Base-by-base conservation (phyloP, 2,329 filamentous ascomycete species). In the Diaporthe ampelina region DNA sequence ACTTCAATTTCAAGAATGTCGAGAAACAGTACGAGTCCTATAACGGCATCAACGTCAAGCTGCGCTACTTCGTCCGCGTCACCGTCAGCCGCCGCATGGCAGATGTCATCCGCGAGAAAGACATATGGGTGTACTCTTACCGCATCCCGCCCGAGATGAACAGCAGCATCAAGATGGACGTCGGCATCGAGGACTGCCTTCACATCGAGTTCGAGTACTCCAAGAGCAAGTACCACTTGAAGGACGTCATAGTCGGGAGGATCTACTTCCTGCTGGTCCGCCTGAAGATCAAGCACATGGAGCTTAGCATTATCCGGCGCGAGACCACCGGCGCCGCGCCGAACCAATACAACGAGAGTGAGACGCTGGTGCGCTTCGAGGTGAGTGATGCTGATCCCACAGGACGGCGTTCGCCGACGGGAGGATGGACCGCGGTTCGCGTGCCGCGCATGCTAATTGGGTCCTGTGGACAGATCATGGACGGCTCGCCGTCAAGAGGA, bases 21-120 rank as follows among this genome's bases (percentile, higher is more conserved):
- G 97, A 99, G 90, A 99, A 99, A 89, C 95, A 97, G 85, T 99
- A 99, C 89, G 97, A 99, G 86, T 98, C 95, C 78, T 99, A 99
- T 89, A 97, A 98, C 83, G 97, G 97, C 82, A 99, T 99, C 91
- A 99, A 99, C 83, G 97, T 99, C 81, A 97, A 98, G 88, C 91
- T 99, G 83, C 95, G 97, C 79, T 99, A 99, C 90, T 98, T 98
- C 85, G 93, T 98, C 74, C 94, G 95, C 79, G 97, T 98, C 79
- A 99, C 97, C 48, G 97, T 99, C 63, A 97, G 95, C 69, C 92
- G 97, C 81, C 92, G 97, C 83, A 98, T 99, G 95, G 95, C 95
- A 80, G 97, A 99, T 82, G 96, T 99, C 74, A 95, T 98, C 80
- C 94, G 97, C 79, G 97, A 99, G 86, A 99, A 99, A 90, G 97